phyloP scores from a whole-genome alignment of 176 grass and related monocot species.

The Zea mays region DNA sequence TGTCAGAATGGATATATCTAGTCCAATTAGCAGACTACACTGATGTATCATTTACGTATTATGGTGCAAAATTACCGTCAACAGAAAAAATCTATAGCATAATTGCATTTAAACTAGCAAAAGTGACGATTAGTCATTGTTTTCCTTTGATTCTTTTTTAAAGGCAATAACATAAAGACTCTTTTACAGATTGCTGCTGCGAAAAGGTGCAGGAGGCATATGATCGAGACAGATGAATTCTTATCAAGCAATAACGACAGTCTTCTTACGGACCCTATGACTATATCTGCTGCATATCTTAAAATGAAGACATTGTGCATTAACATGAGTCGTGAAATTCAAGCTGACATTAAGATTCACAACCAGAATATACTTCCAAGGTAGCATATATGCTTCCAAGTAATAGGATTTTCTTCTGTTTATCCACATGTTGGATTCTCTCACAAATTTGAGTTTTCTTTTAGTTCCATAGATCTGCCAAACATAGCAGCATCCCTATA shows the following conservation, averaged over 20 bases:
- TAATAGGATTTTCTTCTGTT: constrained; percentile 19
- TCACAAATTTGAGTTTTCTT: constrained; percentile 26
- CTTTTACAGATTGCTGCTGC: constrained; percentile 68
- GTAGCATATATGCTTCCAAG: constrained; percentile 39
- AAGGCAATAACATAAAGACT: constrained; percentile 7
- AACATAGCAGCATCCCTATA: constrained; percentile 89
- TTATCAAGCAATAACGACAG: constrained; percentile 76
- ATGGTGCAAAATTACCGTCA: constrained; percentile 3
- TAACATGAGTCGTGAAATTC: constrained; percentile 87
- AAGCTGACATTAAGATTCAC: constrained; percentile 96
- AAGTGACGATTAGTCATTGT: neutral
- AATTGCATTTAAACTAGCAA: constrained; percentile 17
- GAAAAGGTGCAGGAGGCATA: constrained; percentile 91
- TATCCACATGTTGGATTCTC: neutral
- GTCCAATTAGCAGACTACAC: neutral
- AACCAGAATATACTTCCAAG: constrained; percentile 94
- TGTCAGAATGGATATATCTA: neutral
- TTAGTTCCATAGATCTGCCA: constrained; percentile 94
- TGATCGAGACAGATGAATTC: constrained; percentile 96
- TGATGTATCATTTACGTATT: neutral
- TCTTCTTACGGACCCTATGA: constrained; percentile 73
- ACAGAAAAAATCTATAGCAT: neutral
- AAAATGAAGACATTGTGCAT: constrained; percentile 93
- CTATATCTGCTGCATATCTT: constrained; percentile 78
- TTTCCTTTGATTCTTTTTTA: constrained; percentile 13